Evolutionary conservation across 257 asterid species (phyloP).

Genomic region (Capsicum chinense): DNA sequence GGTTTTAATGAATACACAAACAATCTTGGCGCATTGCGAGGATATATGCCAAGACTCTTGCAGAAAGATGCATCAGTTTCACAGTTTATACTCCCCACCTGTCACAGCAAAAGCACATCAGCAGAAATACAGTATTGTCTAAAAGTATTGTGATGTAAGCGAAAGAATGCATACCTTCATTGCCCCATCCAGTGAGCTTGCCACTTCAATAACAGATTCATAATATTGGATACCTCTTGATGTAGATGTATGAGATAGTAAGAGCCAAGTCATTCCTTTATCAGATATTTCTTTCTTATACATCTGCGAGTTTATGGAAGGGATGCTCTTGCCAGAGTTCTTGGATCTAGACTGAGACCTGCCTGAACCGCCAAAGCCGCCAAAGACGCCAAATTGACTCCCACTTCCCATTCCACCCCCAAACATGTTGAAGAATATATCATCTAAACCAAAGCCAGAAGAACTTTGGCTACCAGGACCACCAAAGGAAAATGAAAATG

Average conservation of each 20-base stretch:
- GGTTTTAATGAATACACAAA: conserved; percentile 64
- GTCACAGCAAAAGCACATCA: conserved; percentile 32
- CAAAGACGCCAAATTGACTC: conserved; percentile 39
- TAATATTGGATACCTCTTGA: conserved; percentile 57
- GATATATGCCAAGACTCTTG: conserved; percentile 68
- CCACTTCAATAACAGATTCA: conserved; percentile 62
- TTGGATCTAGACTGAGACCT: conserved; percentile 50
- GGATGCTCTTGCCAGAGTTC: conserved; percentile 56
- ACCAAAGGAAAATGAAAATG: conserved; percentile 92
- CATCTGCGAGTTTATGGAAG: conserved; percentile 52
- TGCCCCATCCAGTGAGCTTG: conserved; percentile 70
- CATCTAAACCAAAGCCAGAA: conserved; percentile 69
- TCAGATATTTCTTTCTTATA: conserved; percentile 73
- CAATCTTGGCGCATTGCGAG: conserved; percentile 66
- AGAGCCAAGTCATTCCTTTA: conserved; percentile 79
- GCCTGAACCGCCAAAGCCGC: conserved; percentile 53
- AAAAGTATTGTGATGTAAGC: neutral
- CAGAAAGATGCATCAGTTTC: conserved; percentile 72
- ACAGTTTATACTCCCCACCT: conserved; percentile 87
- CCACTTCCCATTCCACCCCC: conserved; percentile 77
- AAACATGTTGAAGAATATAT: conserved; percentile 69
- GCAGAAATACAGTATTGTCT: neutral
- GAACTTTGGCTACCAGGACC: conserved; percentile 69
- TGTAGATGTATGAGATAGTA: conserved; percentile 56
- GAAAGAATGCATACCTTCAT: conserved; percentile 61